Conservation (phyloP, 2,329 filamentous ascomycete genomes). For the Neonectria magnoliae region DNA sequence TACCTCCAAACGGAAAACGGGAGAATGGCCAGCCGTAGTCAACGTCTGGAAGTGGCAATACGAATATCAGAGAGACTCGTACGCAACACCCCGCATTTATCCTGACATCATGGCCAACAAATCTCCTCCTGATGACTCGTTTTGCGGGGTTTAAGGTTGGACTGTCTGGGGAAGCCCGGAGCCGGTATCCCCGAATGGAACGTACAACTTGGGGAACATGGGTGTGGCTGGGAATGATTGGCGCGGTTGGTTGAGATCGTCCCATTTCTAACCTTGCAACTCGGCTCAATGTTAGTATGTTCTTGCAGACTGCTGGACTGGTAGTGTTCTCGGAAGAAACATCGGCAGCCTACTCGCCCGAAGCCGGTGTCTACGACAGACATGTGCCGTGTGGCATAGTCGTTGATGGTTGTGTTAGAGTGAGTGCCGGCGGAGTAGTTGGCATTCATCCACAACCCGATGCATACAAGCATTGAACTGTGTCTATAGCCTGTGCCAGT, state of each 20-base stretch:
- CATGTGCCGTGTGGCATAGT: neutral
- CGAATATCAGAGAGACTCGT: neutral
- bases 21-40: neutral
- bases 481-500: neutral
- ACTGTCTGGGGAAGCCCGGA: neutral
- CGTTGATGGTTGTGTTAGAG: neutral
- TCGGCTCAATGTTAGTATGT: too few species aligned
- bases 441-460: conserved; percentile 7
- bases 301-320: neutral
- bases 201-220: neutral
- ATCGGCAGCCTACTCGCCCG: neutral
- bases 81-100: neutral
- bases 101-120: neutral
- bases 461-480: neutral
- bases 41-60: neutral
- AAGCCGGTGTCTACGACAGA: neutral
- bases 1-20: neutral
- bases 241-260: neutral
- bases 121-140: neutral
- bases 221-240: neutral
- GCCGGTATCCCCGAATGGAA: neutral
- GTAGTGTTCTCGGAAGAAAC: neutral
- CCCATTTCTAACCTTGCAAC: neutral
- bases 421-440: neutral
- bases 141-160: neutral